Base-by-base conservation (phyloP, 2,329 filamentous ascomycete species). In the Colletotrichum tropicicola region DNA sequence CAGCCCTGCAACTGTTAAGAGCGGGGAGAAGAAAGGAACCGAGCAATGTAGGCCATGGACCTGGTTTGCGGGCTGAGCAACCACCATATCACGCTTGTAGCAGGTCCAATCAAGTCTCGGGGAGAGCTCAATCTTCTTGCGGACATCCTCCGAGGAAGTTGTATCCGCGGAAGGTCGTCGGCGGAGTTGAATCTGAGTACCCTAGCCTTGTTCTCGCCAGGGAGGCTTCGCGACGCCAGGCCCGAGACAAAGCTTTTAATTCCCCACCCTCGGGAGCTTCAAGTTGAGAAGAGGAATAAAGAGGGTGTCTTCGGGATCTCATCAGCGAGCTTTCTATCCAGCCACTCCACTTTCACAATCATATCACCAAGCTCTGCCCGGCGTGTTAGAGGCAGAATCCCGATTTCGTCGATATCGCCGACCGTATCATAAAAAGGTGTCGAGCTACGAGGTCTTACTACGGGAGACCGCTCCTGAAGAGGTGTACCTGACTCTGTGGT, bases 11-110 rank as follows among this genome's bases (percentile, higher is more conserved):
- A 45, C 39, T 23, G 21, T 1, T 39, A 56, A 12, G 39, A 56
- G 25, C 27, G 27, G 8, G 39, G 39, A 2, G 27, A 32, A 8
- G 25, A 32, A 7, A 43, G 45, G 41, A 43, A 23, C 17, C 53
- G 15, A 3, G 53, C n/a, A 4, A 21, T 57, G 12, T 30, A 57
- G 41, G 54, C 41, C 6, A 57, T 57, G 54, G 54, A 57, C n/a
- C 9, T 57, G 19, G 54, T 57, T 6, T 57, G 48, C 43, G 23
- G 19, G 5, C 43, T 37, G 13, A 57, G 43, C 15, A 15, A 27
- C 17, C 54, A 57, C 21, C 54, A 28, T 4, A 27, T 57, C 25
- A 43, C 43, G 12, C 21, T 57, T 3, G 43, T 57, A 3, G 54
- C 28, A 3, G 28, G 54, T 5, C 54, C 54, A 12, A 37, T 57